phyloP scores from a whole-genome alignment of 2,329 filamentous ascomycete genomes.

The Botrytis porri region DNA sequence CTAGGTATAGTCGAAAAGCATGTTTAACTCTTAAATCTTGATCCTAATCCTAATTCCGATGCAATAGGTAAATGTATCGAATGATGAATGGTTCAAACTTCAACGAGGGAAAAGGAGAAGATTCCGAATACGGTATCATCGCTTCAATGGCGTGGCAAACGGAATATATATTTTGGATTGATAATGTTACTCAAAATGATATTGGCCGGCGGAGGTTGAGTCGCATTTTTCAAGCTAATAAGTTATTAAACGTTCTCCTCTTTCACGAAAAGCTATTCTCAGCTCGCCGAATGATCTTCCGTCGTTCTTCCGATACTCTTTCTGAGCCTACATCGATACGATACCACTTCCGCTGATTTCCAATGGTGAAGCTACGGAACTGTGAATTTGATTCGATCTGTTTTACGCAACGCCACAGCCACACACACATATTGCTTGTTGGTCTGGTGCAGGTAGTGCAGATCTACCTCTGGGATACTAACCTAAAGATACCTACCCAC shows the following conservation, averaged over 20 bases:
- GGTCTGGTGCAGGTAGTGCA: neutral
- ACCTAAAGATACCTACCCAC: neutral
- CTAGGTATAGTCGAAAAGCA: neutral
- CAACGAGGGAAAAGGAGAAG: neutral
- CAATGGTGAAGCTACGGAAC: neutral
- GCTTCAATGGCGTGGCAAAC: neutral
- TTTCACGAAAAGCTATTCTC: neutral
- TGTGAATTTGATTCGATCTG: neutral
- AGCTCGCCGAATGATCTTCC: constrained; percentile 2
- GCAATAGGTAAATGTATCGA: neutral
- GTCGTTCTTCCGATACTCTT: neutral
- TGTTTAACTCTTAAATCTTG: neutral
- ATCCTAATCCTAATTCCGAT: neutral
- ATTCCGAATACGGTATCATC: neutral
- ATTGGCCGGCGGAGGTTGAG: neutral
- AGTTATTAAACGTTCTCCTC: neutral
- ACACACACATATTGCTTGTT: constrained; percentile 1
- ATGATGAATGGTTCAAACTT: neutral
- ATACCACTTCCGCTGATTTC: neutral
- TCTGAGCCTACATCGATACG: neutral
- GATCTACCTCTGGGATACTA: constrained; percentile 1
- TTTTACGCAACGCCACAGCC: constrained; percentile 3
- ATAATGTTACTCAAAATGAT: neutral
- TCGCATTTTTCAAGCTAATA: neutral
- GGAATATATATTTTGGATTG: neutral